phyloP scores from a whole-genome alignment of 2,329 filamentous ascomycete species.

The Periglandula ipomoeae region DNA sequence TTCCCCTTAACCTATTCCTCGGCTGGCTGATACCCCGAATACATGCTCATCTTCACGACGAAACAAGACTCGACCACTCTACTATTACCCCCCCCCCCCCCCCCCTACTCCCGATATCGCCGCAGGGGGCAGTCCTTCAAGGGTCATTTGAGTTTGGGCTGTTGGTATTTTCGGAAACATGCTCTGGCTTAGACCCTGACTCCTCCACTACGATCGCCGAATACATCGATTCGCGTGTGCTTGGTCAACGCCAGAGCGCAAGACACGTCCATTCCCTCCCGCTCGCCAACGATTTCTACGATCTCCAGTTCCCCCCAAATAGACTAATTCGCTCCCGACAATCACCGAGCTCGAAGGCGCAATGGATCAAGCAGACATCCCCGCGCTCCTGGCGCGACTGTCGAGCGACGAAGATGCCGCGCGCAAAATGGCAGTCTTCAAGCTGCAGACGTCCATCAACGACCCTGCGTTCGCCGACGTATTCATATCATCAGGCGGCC shows the following conservation, averaged over 20 bases:
- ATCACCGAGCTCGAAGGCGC: constrained; percentile 5
- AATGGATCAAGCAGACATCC: constrained; percentile 61
- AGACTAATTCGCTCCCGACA: background rate
- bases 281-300: background rate
- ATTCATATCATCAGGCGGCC: constrained; percentile 83
- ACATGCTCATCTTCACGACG: background rate
- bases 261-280: background rate
- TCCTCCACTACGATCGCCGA: background rate
- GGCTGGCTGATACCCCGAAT: no score
- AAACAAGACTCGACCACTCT: background rate
- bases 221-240: background rate
- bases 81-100: background rate
- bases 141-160: background rate
- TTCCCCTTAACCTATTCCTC: background rate
- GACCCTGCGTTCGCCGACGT: constrained; percentile 95
- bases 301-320: background rate
- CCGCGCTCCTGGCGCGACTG: constrained; percentile 53
- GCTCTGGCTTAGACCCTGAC: constrained; percentile 1
- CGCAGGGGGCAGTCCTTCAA: background rate
- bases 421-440: constrained; percentile 98
- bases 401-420: constrained; percentile 74
- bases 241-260: background rate
- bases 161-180: background rate
- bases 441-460: constrained; percentile 88
- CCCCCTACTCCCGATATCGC: background rate